phyloP scores from a whole-genome alignment of 345 rosid genomes.

The Salix purpurea region DNA sequence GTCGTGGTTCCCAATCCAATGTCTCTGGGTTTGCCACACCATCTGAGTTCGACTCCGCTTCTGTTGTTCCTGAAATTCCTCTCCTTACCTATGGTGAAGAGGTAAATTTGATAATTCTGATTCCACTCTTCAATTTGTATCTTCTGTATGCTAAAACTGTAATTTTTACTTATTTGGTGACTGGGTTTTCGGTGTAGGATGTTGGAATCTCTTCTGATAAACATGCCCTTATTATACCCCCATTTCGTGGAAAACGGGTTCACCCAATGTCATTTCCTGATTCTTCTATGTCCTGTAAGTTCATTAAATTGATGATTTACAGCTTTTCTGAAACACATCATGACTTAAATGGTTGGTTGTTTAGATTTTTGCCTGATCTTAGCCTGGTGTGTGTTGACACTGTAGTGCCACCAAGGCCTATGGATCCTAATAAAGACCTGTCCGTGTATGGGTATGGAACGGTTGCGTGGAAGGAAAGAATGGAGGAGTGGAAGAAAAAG shows the following conservation, averaged over 20 bases:
- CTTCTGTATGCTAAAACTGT: neutral
- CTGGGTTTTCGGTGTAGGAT: slow-evolving; percentile 37
- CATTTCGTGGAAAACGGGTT: slow-evolving; percentile 49
- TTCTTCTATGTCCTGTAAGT: slow-evolving; percentile 53
- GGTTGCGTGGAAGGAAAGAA: slow-evolving; percentile 87
- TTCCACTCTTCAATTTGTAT: neutral
- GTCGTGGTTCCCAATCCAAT: slow-evolving; percentile 31
- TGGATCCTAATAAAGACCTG: slow-evolving; percentile 83
- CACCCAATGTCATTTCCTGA: slow-evolving; percentile 54
- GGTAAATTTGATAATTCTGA: slow-evolving; percentile 31
- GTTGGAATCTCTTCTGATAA: slow-evolving; percentile 62
- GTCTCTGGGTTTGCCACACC: slow-evolving; percentile 32
- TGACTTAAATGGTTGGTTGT: neutral
- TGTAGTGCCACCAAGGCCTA: slow-evolving; percentile 72
- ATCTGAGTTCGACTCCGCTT: slow-evolving; percentile 53
- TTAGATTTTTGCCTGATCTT: neutral
- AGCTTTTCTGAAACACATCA: neutral
- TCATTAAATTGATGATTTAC: neutral
- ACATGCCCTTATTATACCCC: slow-evolving; percentile 75
- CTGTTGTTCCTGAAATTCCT: slow-evolving; percentile 53
- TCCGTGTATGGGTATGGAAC: slow-evolving; percentile 89
- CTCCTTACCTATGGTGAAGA: slow-evolving; percentile 66
- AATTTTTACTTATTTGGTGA: neutral
- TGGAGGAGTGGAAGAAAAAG: slow-evolving; percentile 85
- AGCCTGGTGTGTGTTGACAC: slow-evolving; percentile 8